phyloP scores from a whole-genome alignment of 495 filamentous ascomycete species.

The Ramalina intermedia region DNA sequence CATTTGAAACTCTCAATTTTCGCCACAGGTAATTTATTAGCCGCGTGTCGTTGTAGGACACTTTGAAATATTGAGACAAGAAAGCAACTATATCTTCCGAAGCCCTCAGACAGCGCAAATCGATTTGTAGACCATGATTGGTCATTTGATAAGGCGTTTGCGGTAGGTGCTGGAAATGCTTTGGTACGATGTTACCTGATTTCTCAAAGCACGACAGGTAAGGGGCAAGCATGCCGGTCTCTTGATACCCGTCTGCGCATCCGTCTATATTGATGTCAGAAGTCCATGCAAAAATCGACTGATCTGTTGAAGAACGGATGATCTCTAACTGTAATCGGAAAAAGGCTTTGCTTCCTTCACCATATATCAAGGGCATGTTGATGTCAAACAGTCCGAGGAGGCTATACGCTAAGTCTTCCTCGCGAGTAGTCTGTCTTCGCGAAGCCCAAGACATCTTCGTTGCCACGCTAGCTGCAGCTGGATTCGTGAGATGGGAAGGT shows the following conservation, averaged over 20 bases:
- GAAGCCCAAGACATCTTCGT: conserved; percentile 22
- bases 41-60: no score
- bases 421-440: conserved; percentile 14
- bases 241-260: no score
- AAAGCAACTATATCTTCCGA: no score
- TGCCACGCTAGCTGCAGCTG: conserved; percentile 11
- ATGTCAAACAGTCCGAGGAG: conserved; percentile 22
- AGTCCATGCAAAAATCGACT: conserved; percentile 16
- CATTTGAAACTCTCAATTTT: no score
- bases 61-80: no score
- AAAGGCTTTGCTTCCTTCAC: conserved; percentile 22
- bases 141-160: no score
- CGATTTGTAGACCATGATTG: no score
- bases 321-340: conserved; percentile 19
- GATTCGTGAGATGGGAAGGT: background rate
- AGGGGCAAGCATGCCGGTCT: background rate
- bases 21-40: no score
- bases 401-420: conserved; percentile 23
- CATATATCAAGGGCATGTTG: conserved; percentile 26
- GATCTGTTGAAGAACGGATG: conserved; percentile 13
- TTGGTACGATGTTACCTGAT: background rate
- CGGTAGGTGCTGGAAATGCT: no score
- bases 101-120: no score
- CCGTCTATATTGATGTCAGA: background rate
- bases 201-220: background rate